Evolutionary conservation across 306 rosid species (phyloP).

Genomic region (Hylodesmum podocarpum): DNA sequence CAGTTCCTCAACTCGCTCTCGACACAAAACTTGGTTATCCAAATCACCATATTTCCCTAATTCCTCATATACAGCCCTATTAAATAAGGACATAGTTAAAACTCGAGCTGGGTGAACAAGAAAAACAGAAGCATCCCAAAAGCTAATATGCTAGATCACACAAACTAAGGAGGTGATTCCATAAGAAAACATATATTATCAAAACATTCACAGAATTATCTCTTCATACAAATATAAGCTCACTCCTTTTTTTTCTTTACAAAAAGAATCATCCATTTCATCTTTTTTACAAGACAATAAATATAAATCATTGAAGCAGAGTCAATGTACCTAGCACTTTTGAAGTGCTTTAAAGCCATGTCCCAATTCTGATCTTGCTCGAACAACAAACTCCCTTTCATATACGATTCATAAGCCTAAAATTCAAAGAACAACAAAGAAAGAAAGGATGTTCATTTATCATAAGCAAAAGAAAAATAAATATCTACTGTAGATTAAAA

Average conservation of each 20-base stretch:
- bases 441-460: slow-evolving; percentile 14
- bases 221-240: slow-evolving; percentile 19
- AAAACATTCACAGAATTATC: slow-evolving; percentile 15
- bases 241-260: neutral
- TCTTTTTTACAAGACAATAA: slow-evolving; percentile 5
- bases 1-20: slow-evolving; percentile 95
- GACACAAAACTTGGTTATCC: slow-evolving; percentile 93
- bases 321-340: slow-evolving; percentile 84
- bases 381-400: slow-evolving; percentile 95
- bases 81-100: slow-evolving; percentile 25
- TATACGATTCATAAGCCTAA: slow-evolving; percentile 93
- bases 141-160: neutral
- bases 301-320: slow-evolving; percentile 13
- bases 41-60: slow-evolving; percentile 95
- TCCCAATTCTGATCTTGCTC: slow-evolving; percentile 98
- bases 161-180: slow-evolving; percentile 16
- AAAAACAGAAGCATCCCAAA: slow-evolving; percentile 23
- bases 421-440: slow-evolving; percentile 28
- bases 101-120: neutral
- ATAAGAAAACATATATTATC: neutral
- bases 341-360: slow-evolving; percentile 80
- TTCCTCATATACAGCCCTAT: slow-evolving; percentile 94
- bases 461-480: neutral
- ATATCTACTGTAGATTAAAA: neutral
- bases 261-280: neutral